Base-by-base conservation (phyloP, 306 rosid genomes). In the Inga leiocalycina region DNA sequence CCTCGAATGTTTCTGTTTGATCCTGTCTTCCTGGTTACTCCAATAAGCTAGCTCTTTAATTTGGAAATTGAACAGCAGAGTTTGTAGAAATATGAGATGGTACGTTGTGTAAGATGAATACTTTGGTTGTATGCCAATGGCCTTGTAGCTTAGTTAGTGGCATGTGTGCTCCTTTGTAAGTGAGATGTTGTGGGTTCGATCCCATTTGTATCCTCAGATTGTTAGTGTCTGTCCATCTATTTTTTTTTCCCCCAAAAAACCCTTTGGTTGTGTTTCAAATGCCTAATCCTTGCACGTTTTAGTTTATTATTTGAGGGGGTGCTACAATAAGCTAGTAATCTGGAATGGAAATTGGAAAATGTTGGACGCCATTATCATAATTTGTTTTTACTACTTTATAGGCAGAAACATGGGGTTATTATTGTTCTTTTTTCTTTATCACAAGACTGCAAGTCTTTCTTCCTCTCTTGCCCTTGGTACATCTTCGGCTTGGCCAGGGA, bases 1-100 rank as follows among this genome's bases (percentile, higher is more conserved):
- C 79, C 86, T 59, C 10, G 64, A 74, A 74, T 54, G 59, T 56
- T 78, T 71, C 22, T 80, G 81, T 79, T 78, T 27, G 59, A 62
- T 82, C 71, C 62, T 45, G 54, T 82, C 67, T 30, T 48, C 52
- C 48, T 73, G 74, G 80, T 78, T 39, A 46, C 37, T 82, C 37
- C 52, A 45, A 61, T 54, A 46, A 66, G 74, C n/a, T 10, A 35
- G 70, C 78, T 57, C 68, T 65, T 72, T 77, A 43, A 68, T 43
- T 17, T 68, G 41, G 16, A 35, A 68, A 9, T 17, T 68, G 24
- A 30, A 41, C 52, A 41, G 17, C 75, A 16, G 43, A 11, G 10
- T 39, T 68, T 69, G 51, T 24, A 39, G 66, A 59, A 59, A 59
- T 59, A 59, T 59, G 66, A n/a, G 34, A 34, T 59, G 66, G 35